These are phyloP conservation scores for Xylariaceae sp. DNA, from an alignment of 2,329 filamentous ascomycete species.

Conservation along the genomic window DNA sequence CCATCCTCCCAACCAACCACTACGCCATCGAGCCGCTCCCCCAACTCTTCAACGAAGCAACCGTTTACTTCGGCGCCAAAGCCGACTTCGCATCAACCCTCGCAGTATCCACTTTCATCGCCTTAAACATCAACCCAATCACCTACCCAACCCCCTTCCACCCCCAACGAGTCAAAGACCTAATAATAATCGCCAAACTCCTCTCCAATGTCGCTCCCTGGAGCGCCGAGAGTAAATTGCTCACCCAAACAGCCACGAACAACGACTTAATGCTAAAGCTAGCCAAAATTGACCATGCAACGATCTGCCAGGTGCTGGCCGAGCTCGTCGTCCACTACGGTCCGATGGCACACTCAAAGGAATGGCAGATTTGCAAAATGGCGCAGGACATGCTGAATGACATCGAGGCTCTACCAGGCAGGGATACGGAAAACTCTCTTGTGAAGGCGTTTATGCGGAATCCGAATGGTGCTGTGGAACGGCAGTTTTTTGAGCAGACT, in stretches of 20 bases:
- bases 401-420: constrained; percentile 44
- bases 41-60: constrained; percentile 43
- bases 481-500: constrained; percentile 48
- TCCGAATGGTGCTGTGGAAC: constrained; percentile 38
- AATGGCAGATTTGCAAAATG: constrained; percentile 44
- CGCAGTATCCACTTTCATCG: constrained; percentile 46
- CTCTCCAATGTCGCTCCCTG: constrained; percentile 47
- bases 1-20: constrained; percentile 36
- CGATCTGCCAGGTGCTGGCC: constrained; percentile 52
- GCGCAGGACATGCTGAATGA: constrained; percentile 49
- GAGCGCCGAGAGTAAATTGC: too few species aligned
- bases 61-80: constrained; percentile 43
- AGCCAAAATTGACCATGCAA: constrained; percentile 47
- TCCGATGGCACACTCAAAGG: constrained; percentile 40
- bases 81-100: constrained; percentile 44
- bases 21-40: constrained; percentile 52
- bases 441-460: constrained; percentile 44
- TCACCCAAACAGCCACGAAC: too few species aligned
- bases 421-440: constrained; percentile 43
- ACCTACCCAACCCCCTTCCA: constrained; percentile 50
- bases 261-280: too few species aligned
- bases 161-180: constrained; percentile 47
- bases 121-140: constrained; percentile 49
- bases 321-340: constrained; percentile 45
- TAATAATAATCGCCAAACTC: constrained; percentile 52